Percentiles rank a stretch among this genome's conserved stretches.
Conservation (phyloP, 2,329 filamentous ascomycete species). For the Fusarium xyrophilum region DNA sequence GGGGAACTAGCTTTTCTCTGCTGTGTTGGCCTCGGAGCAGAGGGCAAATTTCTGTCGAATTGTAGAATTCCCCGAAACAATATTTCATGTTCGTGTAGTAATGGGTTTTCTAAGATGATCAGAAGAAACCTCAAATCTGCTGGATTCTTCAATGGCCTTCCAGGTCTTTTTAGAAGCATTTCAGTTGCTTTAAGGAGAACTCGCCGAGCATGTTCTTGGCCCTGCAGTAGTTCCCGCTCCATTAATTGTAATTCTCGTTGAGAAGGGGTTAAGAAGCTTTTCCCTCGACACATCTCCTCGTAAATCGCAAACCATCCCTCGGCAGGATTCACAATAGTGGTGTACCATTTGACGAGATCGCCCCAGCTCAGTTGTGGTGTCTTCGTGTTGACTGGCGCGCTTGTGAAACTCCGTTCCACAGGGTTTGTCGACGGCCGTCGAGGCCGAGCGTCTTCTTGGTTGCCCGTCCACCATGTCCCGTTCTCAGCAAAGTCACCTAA, state of each 20-base stretch:
- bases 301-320: conserved; percentile 69
- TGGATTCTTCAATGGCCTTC: conserved; percentile 70
- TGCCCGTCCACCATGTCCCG: conserved; percentile 80
- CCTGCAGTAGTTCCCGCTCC: conserved; percentile 58
- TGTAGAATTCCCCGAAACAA: conserved; percentile 53
- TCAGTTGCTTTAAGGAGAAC: conserved; percentile 80
- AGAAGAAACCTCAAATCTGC: conserved; percentile 79
- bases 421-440: conserved; percentile 28
- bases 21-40: conserved; percentile 22
- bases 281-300: conserved; percentile 53
- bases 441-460: conserved; percentile 49
- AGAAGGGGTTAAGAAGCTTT: conserved; percentile 43
- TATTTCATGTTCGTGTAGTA: conserved; percentile 62
- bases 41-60: conserved; percentile 31
- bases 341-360: conserved; percentile 76
- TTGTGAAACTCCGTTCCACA: conserved; percentile 28
- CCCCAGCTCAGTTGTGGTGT: conserved; percentile 79
- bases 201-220: conserved; percentile 72
- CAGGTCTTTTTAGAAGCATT: conserved; percentile 78
- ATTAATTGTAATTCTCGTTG: conserved; percentile 52
- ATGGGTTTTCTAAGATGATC: conserved; percentile 79
- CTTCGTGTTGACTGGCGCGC: conserved; percentile 32
- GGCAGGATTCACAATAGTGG: conserved; percentile 70
- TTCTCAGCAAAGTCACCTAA: conserved; percentile 82
- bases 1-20: conserved; percentile 31